Evolutionary conservation across 768 basidiomycete species (phyloP).

Genomic region (Tephrocybe sp.): DNA sequence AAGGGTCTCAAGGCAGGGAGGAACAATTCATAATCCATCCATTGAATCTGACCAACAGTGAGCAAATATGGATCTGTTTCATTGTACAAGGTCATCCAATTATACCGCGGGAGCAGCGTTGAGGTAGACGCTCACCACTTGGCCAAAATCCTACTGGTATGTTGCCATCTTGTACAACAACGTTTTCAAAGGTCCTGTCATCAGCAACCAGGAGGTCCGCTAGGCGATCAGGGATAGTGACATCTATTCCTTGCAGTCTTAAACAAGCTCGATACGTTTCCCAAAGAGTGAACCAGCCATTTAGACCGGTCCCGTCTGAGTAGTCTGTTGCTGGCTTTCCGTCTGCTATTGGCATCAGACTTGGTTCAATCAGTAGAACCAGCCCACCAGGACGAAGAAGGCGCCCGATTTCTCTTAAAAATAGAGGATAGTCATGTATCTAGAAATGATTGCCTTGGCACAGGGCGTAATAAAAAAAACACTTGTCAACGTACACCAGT

Average conservation of each 20-base stretch:
- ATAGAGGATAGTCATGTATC: conserved; percentile 28
- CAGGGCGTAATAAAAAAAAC: neutral
- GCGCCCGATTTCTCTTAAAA: conserved; percentile 56
- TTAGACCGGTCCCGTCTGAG: conserved; percentile 31
- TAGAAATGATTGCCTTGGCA: conserved; percentile 41
- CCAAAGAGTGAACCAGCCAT: conserved; percentile 66
- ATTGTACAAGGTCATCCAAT: too few species aligned
- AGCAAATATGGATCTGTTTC: conserved; percentile 51
- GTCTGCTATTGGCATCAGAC: conserved; percentile 49
- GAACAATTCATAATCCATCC: conserved; percentile 70
- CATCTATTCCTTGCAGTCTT: conserved; percentile 49
- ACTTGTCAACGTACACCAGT: conserved; percentile 47
- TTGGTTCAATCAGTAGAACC: conserved; percentile 63
- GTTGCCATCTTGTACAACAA: conserved; percentile 53
- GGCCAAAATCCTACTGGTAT: conserved; percentile 73
- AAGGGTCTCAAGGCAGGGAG: conserved; percentile 62
- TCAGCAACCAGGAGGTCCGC: conserved; percentile 38
- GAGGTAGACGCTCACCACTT: conserved; percentile 37
- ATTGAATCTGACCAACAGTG: conserved; percentile 67
- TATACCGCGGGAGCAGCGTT: too few species aligned
- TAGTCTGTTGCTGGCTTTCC: conserved; percentile 35
- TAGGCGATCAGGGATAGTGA: conserved; percentile 55
- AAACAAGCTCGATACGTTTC: conserved; percentile 59
- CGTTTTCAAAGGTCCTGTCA: conserved; percentile 49
- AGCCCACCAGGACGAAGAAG: conserved; percentile 71